These are phyloP conservation scores for Cucumis hystrix DNA, from an alignment of 306 rosid genomes.

Conservation along the genomic window DNA sequence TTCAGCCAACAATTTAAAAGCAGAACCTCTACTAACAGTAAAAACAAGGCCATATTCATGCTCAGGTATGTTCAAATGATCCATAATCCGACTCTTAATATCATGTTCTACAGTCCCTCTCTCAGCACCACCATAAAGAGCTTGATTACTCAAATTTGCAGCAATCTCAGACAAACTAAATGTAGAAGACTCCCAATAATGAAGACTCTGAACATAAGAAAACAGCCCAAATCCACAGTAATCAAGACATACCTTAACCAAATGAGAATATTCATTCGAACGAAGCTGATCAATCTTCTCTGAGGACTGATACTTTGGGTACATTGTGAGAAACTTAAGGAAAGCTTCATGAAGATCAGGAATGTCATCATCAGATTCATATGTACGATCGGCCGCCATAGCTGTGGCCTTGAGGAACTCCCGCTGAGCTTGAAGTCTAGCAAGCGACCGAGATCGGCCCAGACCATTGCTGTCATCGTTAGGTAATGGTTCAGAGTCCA, in stretches of 20 bases:
- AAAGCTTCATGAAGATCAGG: conserved; percentile 52
- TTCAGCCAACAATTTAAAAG: conserved; percentile 70
- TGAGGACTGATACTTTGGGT: conserved; percentile 52
- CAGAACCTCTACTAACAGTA: conserved; percentile 95
- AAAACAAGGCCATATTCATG: conserved; percentile 92
- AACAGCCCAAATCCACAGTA: conserved; percentile 95
- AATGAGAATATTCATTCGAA: conserved; percentile 55
- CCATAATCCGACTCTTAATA: conserved; percentile 78
- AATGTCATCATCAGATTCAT: conserved; percentile 55
- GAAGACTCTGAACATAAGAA: conserved; percentile 82
- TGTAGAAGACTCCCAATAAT: conserved; percentile 90
- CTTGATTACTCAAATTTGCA: conserved; percentile 90
- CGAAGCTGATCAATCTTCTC: conserved; percentile 71
- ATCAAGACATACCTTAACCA: conserved; percentile 82
- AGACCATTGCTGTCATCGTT: conserved; percentile 29
- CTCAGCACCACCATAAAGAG: conserved; percentile 88
- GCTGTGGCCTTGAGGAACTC: conserved; percentile 75
- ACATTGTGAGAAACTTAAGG: conserved; percentile 71
- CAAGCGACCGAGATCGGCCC: conserved; percentile 73
- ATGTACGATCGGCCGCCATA: conserved; percentile 60
- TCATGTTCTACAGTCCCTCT: conserved; percentile 85
- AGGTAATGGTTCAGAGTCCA: conserved; percentile 42
- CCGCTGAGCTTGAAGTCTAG: conserved; percentile 62
- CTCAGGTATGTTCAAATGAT: conserved; percentile 90
- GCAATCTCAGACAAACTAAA: conserved; percentile 96